Base-by-base conservation (phyloP, 139 green algal species). In the Zygnema circumcarinatum region DNA sequence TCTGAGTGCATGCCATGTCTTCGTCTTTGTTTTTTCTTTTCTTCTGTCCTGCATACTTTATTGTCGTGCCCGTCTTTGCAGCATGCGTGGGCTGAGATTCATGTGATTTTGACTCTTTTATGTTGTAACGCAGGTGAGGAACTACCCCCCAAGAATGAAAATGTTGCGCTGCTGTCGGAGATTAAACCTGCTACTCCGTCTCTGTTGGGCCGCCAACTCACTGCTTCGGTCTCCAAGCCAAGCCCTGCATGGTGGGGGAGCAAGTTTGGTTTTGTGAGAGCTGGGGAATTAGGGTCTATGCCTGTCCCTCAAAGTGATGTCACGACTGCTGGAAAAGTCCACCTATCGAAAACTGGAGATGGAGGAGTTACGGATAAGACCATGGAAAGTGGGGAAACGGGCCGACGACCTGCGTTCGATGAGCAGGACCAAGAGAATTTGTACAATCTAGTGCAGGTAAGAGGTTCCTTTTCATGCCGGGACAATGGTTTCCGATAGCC, bases 401-500 rank as follows among this genome's bases (percentile, higher is more conserved):
- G 47, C 47, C 67, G 93, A 2, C 67, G 93, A 2, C 83, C 82
- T 20, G 95, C 93, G 40, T 98, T 98, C 76, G 85, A 76, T 82
- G 95, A 98, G 88, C 54, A 96, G 73, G 95, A 98, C 86, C 95
- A 98, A 87, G 91, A 93, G 72, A 92, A 95, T 62, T 86, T 98
- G 53, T 98, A 96, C 92, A 94, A 87, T 35, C 67, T 76, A 38
- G 89, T 92, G 16, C 94, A 98, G 87, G 93, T 96, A 62, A 16
- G 16, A 62, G n/a, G n/a, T n/a, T n/a, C n/a, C n/a, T n/a, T n/a
- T n/a, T n/a, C n/a, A n/a, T n/a, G n/a, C n/a, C n/a, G n/a, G n/a
- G n/a, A n/a, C n/a, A n/a, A n/a, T n/a, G n/a, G n/a, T n/a, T n/a
- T n/a, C n/a, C n/a, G n/a, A n/a, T n/a, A n/a, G n/a, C n/a, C n/a